Evolutionary conservation across 805 yeast genomes (phyloP).

Genomic region (Candida jianshihensis): DNA sequence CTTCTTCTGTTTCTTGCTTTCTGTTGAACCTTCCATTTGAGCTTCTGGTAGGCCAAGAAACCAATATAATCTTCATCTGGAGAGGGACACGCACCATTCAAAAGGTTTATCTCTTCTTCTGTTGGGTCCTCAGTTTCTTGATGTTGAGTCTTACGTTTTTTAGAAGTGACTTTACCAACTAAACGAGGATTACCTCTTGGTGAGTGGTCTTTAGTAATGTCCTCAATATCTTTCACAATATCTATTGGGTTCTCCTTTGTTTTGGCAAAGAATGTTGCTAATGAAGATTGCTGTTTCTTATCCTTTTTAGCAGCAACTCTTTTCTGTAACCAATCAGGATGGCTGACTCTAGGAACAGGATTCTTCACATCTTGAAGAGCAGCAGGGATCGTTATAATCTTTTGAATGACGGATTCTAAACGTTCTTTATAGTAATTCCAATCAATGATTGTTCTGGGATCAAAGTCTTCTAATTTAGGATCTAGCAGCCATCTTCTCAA

Average conservation of each 20-base stretch:
- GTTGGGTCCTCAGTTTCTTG: constrained; percentile 27
- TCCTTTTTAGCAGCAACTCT: constrained; percentile 56
- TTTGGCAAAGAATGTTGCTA: constrained; percentile 49
- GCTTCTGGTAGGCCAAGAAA: constrained; percentile 69
- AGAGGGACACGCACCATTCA: constrained; percentile 54
- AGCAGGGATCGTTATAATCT: constrained; percentile 95
- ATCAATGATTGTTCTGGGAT: constrained; percentile 83
- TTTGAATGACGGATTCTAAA: constrained; percentile 86
- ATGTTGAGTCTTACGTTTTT: constrained; percentile 26
- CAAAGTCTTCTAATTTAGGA: constrained; percentile 67
- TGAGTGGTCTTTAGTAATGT: constrained; percentile 39
- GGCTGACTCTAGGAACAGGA: constrained; percentile 91
- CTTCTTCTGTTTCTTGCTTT: constrained; percentile 64
- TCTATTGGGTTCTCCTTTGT: constrained; percentile 35
- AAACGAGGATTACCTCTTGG: constrained; percentile 18
- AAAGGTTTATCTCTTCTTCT: constrained; percentile 44
- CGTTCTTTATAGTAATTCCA: constrained; percentile 93
- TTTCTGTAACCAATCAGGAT: constrained; percentile 87
- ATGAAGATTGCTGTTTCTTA: constrained; percentile 61
- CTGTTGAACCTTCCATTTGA: constrained; percentile 82
- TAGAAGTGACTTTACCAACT: constrained; percentile 31
- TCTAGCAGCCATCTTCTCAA: constrained; percentile 85
- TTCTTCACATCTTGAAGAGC: constrained; percentile 82
- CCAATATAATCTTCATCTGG: constrained; percentile 60
- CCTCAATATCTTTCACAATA: constrained; percentile 66